phyloP scores from a whole-genome alignment of 257 asterid species.

The Salvia splendens region DNA sequence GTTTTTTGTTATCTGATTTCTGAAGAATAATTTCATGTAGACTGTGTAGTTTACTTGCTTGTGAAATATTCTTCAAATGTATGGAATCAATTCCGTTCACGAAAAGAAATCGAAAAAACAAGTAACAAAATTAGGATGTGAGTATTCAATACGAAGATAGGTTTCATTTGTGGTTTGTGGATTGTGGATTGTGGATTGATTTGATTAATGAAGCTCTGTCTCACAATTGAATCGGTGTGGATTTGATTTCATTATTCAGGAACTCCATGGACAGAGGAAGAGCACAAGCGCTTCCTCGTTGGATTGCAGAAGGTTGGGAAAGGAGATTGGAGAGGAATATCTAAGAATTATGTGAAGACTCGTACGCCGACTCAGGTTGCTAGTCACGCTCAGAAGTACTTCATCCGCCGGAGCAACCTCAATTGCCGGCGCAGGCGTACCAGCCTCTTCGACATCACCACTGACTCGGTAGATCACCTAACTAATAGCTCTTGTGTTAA shows the following conservation, averaged over 20 bases:
- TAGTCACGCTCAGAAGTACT: constrained; percentile 93
- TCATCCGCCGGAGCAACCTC: constrained; percentile 59
- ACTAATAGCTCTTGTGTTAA: background rate
- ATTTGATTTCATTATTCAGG: constrained; percentile 49
- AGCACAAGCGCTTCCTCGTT: constrained; percentile 75
- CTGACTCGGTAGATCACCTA: constrained; percentile 59
- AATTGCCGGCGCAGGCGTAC: constrained; percentile 81
- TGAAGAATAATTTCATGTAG: background rate
- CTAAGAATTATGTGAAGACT: constrained; percentile 76
- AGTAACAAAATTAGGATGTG: background rate
- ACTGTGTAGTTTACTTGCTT: background rate
- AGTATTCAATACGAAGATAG: background rate
- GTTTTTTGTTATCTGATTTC: background rate
- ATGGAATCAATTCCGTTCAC: too few relatives aligned
- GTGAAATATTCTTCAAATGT: background rate
- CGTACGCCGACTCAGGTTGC: constrained; percentile 95
- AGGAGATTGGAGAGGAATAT: constrained; percentile 93
- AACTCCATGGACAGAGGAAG: constrained; percentile 93
- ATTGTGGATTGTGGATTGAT: too few relatives aligned
- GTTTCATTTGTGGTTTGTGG: too few relatives aligned
- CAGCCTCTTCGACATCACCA: constrained; percentile 88
- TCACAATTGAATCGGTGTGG: constrained; percentile 1
- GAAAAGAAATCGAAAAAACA: background rate
- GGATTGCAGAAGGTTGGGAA: constrained; percentile 81
- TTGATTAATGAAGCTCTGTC: background rate